Percentiles rank a stretch among this genome's conserved stretches.
Evolutionary conservation across 192 early-diverging fungal genomes (phyloP).

Genomic region (Coemansia brasiliensis): DNA sequence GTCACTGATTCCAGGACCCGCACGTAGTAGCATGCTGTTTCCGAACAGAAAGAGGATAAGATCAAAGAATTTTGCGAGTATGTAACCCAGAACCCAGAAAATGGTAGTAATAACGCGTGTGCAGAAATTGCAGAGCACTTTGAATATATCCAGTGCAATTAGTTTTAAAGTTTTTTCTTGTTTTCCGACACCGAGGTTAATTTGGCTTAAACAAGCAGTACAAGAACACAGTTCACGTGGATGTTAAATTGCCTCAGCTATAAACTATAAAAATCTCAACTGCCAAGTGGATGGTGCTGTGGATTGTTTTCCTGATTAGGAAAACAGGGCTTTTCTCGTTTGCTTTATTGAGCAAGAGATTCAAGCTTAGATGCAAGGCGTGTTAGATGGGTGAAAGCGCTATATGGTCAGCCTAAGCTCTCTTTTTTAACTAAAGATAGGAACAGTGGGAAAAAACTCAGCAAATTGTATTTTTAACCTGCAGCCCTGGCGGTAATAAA

Average conservation of each 20-base stretch:
- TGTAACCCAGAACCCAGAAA: no score
- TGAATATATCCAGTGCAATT: no score
- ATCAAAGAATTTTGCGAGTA: no score
- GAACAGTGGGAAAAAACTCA: conserved; percentile 8
- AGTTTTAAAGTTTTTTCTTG: no score
- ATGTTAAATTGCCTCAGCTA: conserved; percentile 1
- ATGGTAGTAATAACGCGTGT: no score
- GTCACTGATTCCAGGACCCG: no score
- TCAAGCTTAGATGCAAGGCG: conserved; percentile 13
- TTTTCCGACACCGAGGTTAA: conserved; percentile 1
- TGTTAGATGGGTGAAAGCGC: not conserved
- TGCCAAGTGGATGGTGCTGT: not conserved
- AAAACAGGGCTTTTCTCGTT: not conserved
- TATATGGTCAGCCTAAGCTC: not conserved
- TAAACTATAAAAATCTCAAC: not conserved
- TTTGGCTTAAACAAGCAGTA: conserved; percentile 8
- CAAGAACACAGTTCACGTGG: conserved; percentile 9
- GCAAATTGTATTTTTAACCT: not conserved
- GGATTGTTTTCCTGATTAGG: conserved; percentile 12
- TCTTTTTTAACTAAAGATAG: conserved; percentile 7
- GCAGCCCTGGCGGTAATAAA: conserved; percentile 5
- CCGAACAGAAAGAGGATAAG: no score
- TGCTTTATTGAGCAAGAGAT: conserved; percentile 12
- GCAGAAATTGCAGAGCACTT: no score
- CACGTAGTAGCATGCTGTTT: no score